Conservation (phyloP, 495 filamentous ascomycete genomes). For the Penicillium pancosmium region DNA sequence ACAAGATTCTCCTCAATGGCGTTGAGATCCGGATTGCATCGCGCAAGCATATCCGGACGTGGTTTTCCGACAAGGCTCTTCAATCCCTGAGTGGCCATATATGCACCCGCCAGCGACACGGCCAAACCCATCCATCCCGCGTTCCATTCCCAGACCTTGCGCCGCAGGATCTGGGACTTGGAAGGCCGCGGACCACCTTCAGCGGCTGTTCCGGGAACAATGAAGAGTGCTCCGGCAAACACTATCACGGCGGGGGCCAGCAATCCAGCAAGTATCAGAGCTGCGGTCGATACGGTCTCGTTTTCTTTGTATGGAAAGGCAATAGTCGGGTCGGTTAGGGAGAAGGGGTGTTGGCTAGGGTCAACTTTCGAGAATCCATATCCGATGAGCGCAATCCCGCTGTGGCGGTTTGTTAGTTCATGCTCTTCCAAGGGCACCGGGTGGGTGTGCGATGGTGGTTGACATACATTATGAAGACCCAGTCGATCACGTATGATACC, state of each 20-base stretch:
- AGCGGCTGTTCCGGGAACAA: conserved; percentile 50
- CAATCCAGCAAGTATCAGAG: conserved; percentile 53
- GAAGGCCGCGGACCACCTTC: conserved; percentile 25
- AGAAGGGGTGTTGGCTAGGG: conserved; percentile 51
- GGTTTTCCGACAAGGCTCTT: conserved; percentile 68
- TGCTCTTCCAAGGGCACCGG: neutral
- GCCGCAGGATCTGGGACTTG: conserved; percentile 28
- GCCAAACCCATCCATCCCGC: conserved; percentile 66
- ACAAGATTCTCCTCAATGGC: conserved; percentile 46
- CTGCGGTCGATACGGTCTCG: conserved; percentile 56
- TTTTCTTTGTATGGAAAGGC: conserved; percentile 56
- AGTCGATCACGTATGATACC: conserved; percentile 56
- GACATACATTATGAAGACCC: conserved; percentile 54
- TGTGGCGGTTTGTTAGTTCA: conserved; percentile 17
- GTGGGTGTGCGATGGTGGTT: neutral
- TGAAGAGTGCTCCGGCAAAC: conserved; percentile 46
- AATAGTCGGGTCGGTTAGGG: conserved; percentile 57
- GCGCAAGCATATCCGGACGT: conserved; percentile 62
- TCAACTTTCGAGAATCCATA: conserved; percentile 41
- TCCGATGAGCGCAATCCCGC: conserved; percentile 50
- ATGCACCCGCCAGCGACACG: conserved; percentile 55
- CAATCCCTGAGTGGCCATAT: conserved; percentile 61
- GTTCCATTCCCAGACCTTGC: conserved; percentile 63
- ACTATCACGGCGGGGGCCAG: conserved; percentile 58
- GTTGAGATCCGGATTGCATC: conserved; percentile 60